Base-by-base conservation (phyloP, 352 stramenopile species). In the Plasmopara halstedii region DNA sequence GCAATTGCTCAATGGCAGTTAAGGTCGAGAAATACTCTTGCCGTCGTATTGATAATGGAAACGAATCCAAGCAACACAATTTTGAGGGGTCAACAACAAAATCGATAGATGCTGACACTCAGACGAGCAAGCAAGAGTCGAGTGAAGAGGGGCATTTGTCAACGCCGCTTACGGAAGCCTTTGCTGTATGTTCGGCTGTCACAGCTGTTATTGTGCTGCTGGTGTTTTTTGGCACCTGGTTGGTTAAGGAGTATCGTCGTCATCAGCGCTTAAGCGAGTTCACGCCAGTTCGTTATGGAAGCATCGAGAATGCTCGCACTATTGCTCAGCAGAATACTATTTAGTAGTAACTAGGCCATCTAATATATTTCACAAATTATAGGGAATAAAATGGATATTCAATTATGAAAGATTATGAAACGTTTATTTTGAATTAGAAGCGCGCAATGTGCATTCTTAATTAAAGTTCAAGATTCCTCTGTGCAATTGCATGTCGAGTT, bases 1-100 rank as follows among this genome's bases (percentile, higher is more conserved):
- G 78, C 54, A 66, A 77, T 38, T 90, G 78, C 47, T 60, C 54
- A 11, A 38, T 22, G 21, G 68, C 57, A 21, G 46, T 85, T 8
- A 8, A 42, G 2, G 45, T 88, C 0, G 73, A 81, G 27, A 45
- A 71, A 4, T 43, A 53, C 4, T 82, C 72, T 6, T 88, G 75
- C 45, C 65, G 57, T 23, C 73, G 75, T 25, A 84, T 88, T 50
- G 75, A 88, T 40, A 66, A 70, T 11, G 71, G 83, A 39, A 82
- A 76, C 31, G 41, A 66, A 15, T 54, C 62, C 34, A 49, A 60
- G 36, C 54, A 62, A 18, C 41, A 39, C 3, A 62, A 56, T 21
- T 32, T 38, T 6, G 52, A 23, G 26, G 33, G 41, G 38, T 33
- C 31, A 5, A 20, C 29, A 29, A 42, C 31, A 35, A 50, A 10